phyloP scores from a whole-genome alignment of 2,329 filamentous ascomycete genomes.

The Colletotrichum plurivorum region DNA sequence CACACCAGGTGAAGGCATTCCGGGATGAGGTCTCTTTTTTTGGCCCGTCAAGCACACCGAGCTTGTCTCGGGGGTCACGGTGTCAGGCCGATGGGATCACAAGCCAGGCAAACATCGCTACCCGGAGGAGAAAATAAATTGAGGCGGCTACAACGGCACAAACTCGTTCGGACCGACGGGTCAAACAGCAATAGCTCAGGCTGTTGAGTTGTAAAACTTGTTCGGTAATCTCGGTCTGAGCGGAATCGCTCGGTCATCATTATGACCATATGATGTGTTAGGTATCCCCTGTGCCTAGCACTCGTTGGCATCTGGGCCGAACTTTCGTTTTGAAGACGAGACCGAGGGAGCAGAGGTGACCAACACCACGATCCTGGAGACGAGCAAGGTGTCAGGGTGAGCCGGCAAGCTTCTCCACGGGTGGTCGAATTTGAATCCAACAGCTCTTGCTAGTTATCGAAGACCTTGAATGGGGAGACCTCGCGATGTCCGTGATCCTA shows the following conservation, averaged over 20 bases:
- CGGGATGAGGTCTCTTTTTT: background rate
- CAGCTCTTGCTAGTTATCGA: background rate
- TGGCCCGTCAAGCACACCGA: background rate
- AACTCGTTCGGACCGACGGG: background rate
- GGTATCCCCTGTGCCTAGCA: too few species aligned
- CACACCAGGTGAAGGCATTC: background rate
- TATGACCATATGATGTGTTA: too few species aligned
- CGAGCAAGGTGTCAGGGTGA: background rate
- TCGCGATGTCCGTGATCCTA: background rate
- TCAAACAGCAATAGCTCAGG: background rate
- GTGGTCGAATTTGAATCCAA: background rate
- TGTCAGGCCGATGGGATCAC: background rate
- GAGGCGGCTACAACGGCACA: background rate
- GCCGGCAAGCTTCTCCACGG: background rate
- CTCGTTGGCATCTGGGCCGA: background rate
- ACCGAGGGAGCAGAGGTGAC: too few species aligned
- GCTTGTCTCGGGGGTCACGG: background rate
- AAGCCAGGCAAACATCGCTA: background rate
- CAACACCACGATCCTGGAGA: background rate
- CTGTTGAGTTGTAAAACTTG: background rate
- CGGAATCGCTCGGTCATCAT: too few species aligned
- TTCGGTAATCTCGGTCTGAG: too few species aligned
- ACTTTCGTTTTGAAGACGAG: background rate
- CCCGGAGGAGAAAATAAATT: background rate
- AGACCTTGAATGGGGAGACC: background rate